phyloP scores from a whole-genome alignment of 2,329 filamentous ascomycete species.

The Colletotrichum sp. region DNA sequence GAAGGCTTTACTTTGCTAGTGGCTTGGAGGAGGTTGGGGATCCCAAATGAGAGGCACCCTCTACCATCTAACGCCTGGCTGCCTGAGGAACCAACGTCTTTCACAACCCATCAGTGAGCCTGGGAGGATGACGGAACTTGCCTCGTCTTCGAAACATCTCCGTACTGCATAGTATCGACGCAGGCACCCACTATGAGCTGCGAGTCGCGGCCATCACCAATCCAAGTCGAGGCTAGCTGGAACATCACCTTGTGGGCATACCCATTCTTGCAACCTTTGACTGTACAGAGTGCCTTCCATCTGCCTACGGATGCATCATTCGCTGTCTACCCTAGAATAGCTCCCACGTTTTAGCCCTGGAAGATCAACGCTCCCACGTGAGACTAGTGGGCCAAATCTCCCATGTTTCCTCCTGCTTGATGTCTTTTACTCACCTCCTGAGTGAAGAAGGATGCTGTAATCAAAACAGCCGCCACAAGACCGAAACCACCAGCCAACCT shows the following conservation, averaged over 20 bases:
- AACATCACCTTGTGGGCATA: not conserved
- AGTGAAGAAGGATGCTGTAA: not conserved
- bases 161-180: not conserved
- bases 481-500: not conserved
- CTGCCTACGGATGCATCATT: not conserved
- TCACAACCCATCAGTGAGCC: not conserved
- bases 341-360: conserved; percentile 2
- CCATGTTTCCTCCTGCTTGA: not conserved
- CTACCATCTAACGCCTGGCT: not conserved
- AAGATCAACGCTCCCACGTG: conserved; percentile 5
- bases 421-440: not conserved
- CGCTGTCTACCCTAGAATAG: not conserved
- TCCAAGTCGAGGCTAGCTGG: not conserved
- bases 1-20: not conserved
- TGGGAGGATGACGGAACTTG: not conserved
- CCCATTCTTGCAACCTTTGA: not conserved
- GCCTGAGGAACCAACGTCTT: not conserved
- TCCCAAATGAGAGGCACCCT: not conserved
- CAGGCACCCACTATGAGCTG: not conserved
- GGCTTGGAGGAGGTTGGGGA: conserved; percentile 1
- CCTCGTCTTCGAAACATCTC: not conserved
- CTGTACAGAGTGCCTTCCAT: not conserved
- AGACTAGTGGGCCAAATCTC: not conserved
- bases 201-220: not conserved
- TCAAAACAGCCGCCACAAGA: not conserved